These are phyloP conservation scores for Solanum rostratum DNA, from an alignment of 257 asterid species.

Conservation along the genomic window DNA sequence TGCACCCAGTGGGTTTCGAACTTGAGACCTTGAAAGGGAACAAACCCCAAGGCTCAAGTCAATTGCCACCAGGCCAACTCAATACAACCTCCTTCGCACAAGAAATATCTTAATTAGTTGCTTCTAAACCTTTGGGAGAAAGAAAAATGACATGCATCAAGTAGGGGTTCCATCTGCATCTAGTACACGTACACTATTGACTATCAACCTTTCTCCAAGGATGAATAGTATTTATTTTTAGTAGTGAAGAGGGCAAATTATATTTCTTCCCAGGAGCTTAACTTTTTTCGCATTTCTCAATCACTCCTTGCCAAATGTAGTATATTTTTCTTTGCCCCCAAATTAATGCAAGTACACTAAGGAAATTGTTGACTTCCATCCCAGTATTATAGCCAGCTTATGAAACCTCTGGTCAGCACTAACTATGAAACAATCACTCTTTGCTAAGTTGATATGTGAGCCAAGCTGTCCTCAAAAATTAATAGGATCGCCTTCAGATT, in stretches of 20 bases:
- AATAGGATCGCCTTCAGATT: neutral
- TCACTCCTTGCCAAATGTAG: neutral
- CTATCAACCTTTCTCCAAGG: neutral
- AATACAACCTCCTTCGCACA: neutral
- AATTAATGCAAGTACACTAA: neutral
- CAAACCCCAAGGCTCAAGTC: no score
- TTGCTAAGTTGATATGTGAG: neutral
- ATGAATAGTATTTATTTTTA: neutral
- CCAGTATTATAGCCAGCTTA: neutral
- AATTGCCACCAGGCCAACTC: no score
- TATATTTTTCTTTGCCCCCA: neutral
- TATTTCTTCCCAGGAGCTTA: neutral
- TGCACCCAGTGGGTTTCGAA: no score
- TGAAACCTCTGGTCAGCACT: neutral
- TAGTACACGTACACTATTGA: neutral
- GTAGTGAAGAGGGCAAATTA: neutral
- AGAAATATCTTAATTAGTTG: neutral
- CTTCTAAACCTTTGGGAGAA: neutral
- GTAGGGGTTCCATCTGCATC: neutral
- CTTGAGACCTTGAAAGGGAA: no score
- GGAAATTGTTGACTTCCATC: neutral
- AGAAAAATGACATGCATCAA: neutral
- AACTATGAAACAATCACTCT: neutral
- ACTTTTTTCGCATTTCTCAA: neutral
- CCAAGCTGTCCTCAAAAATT: neutral